Conservation (phyloP, 73 alveolate species). For the Paramecium sonneborni region DNA sequence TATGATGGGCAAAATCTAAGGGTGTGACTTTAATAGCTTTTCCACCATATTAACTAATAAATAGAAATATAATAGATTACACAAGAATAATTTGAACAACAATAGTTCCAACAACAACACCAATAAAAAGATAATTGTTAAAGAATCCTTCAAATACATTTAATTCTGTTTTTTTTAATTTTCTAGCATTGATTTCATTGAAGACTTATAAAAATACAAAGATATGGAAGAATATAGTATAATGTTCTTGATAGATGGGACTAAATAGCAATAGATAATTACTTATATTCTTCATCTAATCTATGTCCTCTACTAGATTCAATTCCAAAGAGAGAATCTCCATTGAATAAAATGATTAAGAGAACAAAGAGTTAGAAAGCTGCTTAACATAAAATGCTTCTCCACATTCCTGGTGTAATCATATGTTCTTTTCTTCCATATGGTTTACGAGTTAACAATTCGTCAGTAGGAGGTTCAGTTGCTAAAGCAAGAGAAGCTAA, state of each 20-base stretch:
- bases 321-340: conserved; percentile 77
- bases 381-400: conserved; percentile 82
- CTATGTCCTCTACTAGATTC: conserved; percentile 76
- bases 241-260: conserved; percentile 75
- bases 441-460: conserved; percentile 80
- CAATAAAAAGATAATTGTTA: conserved; percentile 83
- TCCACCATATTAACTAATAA: conserved; percentile 78
- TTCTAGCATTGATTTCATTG: conserved; percentile 91
- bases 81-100: conserved; percentile 84
- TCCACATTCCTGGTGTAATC: conserved; percentile 85
- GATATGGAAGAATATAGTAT: conserved; percentile 86
- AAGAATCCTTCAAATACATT: conserved; percentile 89
- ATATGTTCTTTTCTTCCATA: conserved; percentile 77
- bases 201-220: conserved; percentile 92
- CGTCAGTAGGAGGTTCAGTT: conserved; percentile 88
- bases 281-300: conserved; percentile 46
- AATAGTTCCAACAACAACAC: conserved; percentile 73
- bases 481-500: conserved; percentile 92
- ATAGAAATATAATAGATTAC: conserved; percentile 43
- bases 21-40: conserved; percentile 85
- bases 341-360: conserved; percentile 75
- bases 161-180: conserved; percentile 79
- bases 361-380: conserved; percentile 77
- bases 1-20: conserved; percentile 77
- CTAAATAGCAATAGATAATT: not conserved